Evolutionary conservation across 1,139 yeast species (phyloP).

Genomic region (Pichia sp.): DNA sequence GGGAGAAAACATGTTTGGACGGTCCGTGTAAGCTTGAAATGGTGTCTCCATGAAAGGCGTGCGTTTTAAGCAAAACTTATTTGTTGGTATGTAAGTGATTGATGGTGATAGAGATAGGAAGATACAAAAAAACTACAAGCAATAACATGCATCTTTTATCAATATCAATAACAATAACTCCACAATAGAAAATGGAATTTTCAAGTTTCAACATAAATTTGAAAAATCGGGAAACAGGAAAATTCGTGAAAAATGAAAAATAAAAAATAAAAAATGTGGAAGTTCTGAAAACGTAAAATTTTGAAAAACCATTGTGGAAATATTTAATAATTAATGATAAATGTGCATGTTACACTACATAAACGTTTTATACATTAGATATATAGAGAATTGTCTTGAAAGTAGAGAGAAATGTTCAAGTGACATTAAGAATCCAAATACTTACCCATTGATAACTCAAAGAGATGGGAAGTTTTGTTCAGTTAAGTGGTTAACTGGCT

Average conservation of each 20-base stretch:
- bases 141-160: neutral
- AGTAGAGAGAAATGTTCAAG: neutral
- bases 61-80: neutral
- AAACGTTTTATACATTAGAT: neutral
- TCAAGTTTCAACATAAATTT: neutral
- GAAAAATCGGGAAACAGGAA: neutral
- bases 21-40: neutral
- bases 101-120: neutral
- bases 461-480: slow-evolving; percentile 60
- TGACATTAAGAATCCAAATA: neutral
- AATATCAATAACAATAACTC: neutral
- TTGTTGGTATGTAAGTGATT: neutral
- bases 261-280: no score
- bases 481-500: slow-evolving; percentile 34
- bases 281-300: no score
- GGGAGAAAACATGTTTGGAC: neutral
- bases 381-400: neutral
- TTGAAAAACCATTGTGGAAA: no score
- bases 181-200: neutral
- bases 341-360: neutral
- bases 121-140: neutral
- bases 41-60: neutral
- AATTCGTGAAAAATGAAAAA: neutral
- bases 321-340: neutral
- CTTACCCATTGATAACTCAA: slow-evolving; percentile 22